Conservation (phyloP, 2,329 filamentous ascomycete species). For the Alternaria atra region DNA sequence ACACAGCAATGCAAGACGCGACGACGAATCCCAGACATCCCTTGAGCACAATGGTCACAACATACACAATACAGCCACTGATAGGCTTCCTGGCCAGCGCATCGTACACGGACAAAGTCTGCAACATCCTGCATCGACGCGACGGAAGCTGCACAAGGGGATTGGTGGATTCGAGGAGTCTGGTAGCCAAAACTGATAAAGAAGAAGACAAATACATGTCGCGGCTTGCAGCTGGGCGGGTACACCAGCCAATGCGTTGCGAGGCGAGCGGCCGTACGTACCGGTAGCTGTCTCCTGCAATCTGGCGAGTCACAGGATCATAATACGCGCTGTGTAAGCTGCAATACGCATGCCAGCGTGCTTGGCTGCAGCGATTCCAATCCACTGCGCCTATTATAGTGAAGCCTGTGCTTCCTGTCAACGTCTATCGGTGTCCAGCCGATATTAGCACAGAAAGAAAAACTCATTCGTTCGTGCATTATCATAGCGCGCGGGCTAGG, state of each 20-base stretch:
- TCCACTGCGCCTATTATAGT: neutral
- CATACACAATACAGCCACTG: no score
- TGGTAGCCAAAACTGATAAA: neutral
- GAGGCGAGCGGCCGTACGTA: neutral
- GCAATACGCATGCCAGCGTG: neutral
- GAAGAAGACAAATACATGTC: neutral
- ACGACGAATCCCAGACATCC: no score
- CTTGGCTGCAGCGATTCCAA: neutral
- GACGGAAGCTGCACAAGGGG: neutral
- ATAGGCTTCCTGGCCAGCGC: no score
- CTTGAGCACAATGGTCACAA: no score
- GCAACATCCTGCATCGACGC: no score
- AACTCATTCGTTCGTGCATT: neutral
- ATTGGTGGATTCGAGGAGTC: neutral
- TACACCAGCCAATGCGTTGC: neutral
- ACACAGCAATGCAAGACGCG: no score
- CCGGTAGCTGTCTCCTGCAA: neutral
- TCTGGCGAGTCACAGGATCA: neutral
- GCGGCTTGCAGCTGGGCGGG: neutral
- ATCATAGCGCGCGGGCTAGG: no score
- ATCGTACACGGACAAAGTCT: no score
- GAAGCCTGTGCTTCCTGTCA: neutral
- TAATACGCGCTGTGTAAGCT: neutral
- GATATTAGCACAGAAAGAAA: neutral
- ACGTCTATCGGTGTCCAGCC: neutral